Base-by-base conservation (phyloP, 2,329 filamentous ascomycete genomes). In the Ramularia collo-cygni region DNA sequence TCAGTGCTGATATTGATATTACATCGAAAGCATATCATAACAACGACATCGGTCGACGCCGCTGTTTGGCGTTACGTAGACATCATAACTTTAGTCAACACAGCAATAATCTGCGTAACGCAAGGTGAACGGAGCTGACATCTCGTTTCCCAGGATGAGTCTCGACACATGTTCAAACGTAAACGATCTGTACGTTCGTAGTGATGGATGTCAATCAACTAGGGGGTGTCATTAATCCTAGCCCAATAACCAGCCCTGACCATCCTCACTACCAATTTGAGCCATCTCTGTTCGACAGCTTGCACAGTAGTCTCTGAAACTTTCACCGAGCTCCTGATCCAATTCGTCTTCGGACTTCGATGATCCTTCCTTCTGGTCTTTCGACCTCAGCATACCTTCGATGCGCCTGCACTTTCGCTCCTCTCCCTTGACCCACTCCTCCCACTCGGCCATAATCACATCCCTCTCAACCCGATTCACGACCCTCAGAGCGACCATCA, bases 391-490 rank as follows among this genome's bases (percentile, higher is more conserved):
- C 51, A 79, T 63, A 10, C 57, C 59, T 28, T 72, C 70, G 6
- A 79, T 62, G 56, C 83, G 76, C 41, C 77, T 77, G 61, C 92
- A 98, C 35, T 85, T 76, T 24, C 71, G 64, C 48, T 79, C 81
- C 66, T 98, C 92, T 51, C 85, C 82, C 3, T 76, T 64, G 19
- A 96, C 73, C 89, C 90, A 98, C 48, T 85, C 85, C 66, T 95
- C 89, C 82, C 88, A 98, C 62, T 95, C 90, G 1, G 83, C 83
- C 55, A 79, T 76, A 38, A 96, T 64, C 61, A 95, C 81, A 62
- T 95, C 88, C 43, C 76, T 75, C 69, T 96, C 92, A 18, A 96
- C 79, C 42, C 76, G 82, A 64, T 96, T 95, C 45, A 96, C 81
- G 2, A 95, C 77, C 4, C 89, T 79, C 69, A 96, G 79, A 4